Base-by-base conservation (phyloP, 202 grass and related monocot genomes). In the Sporobolus alterniflorus region DNA sequence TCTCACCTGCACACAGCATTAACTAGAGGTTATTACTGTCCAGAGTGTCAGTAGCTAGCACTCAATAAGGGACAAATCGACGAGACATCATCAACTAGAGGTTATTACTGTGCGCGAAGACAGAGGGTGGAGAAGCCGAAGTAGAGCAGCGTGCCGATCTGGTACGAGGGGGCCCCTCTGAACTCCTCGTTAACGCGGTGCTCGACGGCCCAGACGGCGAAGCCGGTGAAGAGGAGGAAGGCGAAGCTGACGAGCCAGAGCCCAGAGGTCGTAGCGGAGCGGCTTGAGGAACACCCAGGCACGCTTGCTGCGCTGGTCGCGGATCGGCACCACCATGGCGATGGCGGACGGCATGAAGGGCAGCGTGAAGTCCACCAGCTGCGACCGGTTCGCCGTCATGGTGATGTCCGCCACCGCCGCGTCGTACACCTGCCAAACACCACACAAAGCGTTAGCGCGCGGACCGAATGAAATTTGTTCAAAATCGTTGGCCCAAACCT, bases 111-210 rank as follows among this genome's bases (percentile, higher is more conserved):
- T 98, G 96, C 20, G 96, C 62, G 42, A 95, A 95, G 50, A 90
- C 87, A n/a, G 44, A 95, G 92, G 0, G 96, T 95, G 13, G 96
- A 98, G 69, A 93, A 95, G 29, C 87, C 67, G 72, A 93, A 98
- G 82, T 95, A 92, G 86, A 98, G 80, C 48, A 93, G 68, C 36
- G 89, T 92, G 73, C 90, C 92, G 18, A 85, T 48, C 76, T 98
- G 96, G 73, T 89, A 11, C 3, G 29, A 73, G 0, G 73, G 76
- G 0, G 82, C 83, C 18, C 91, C 92, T 0, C 85, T 50, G 76
- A 98, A 98, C 16, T 90, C 87, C 0, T 29, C 54, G 44, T 98
- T 98, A 18, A 61, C 33, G 31, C 87, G 65, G 80, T 90, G 96
- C 87, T 98, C 96, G 20, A 98, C 17, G 61, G n/a, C 44, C 96